Conservation (phyloP, 208 protist species). For the Trypanosoma caninum region DNA sequence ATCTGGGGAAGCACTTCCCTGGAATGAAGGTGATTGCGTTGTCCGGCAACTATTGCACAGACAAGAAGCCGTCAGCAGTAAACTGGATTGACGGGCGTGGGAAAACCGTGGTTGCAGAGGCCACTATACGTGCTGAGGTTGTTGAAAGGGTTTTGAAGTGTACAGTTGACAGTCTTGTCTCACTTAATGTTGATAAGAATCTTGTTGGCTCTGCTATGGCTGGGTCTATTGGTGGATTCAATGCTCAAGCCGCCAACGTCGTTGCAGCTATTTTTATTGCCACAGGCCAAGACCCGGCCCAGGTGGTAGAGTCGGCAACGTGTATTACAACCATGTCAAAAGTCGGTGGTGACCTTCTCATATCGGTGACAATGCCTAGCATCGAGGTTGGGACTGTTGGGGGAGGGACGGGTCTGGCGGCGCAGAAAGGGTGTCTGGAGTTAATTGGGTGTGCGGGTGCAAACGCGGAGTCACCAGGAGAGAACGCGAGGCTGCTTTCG, state of each 20-base stretch:
- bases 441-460: slow-evolving; percentile 91
- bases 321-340: slow-evolving; percentile 97
- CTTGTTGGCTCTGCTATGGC: slow-evolving; percentile 97
- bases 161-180: slow-evolving; percentile 86
- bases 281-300: slow-evolving; percentile 97
- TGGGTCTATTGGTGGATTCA: slow-evolving; percentile 97
- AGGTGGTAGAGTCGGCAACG: slow-evolving; percentile 96
- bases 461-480: slow-evolving; percentile 77
- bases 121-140: slow-evolving; percentile 85
- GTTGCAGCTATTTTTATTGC: slow-evolving; percentile 98
- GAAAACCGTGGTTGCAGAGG: slow-evolving; percentile 94
- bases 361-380: slow-evolving; percentile 97
- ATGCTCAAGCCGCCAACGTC: slow-evolving; percentile 98
- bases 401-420: slow-evolving; percentile 94
- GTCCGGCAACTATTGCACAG: slow-evolving; percentile 97
- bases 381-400: slow-evolving; percentile 98
- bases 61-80: slow-evolving; percentile 98
- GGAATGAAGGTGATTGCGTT: slow-evolving; percentile 91
- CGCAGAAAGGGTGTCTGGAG: slow-evolving; percentile 94
- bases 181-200: slow-evolving; percentile 96
- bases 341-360: slow-evolving; percentile 88
- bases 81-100: slow-evolving; percentile 98
- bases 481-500: slow-evolving; percentile 91
- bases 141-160: slow-evolving; percentile 95
- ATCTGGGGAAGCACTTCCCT: slow-evolving; percentile 87